Base-by-base conservation (phyloP, 257 asterid species). In the Eucommia ulmoides region DNA sequence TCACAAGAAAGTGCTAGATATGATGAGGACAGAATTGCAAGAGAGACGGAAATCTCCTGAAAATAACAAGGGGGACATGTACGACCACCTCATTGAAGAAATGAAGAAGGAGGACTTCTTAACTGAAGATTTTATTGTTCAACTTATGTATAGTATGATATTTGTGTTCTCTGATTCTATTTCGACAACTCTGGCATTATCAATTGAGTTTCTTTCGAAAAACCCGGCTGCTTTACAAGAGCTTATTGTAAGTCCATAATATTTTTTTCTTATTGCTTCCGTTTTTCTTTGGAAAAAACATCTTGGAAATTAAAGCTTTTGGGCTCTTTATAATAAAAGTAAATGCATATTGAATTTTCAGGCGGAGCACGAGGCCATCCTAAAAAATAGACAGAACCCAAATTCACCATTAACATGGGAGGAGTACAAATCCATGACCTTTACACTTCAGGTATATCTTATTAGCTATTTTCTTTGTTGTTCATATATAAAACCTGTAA, bases 371-470 rank as follows among this genome's bases (percentile, higher is more conserved):
- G 89, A 81, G 50, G 55, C 66, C 10, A 81, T 81, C 58, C 61
- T 81, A 49, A 63, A 76, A 61, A 78, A 66, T 23, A 68, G 80
- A 55, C 80, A 66, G 24, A 59, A 70, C 29, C 8, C 74, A 3
- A 65, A 74, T 38, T 18, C 66, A 0, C 58, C 59, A 3, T 73
- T 84, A 26, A 69, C 84, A 2, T 84, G 95, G 95, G 49, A 61
- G 20, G 89, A 84, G 41, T 84, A 78, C 59, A 84, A 81, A 61
- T 81, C 95, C 1, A 81, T 78, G 95, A 81, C 84, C 16, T 84
- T 67, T 47, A 84, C 95, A 7, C 72, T 75, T 41, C 57, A 82
- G 87, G 92, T 51, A 45, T 23, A 22, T 33, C n/a, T 23, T 58
- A 23, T n/a, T 48, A 33, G n/a, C 19, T 48, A 17, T 23, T 25